Evolutionary conservation across 129 eudicot genomes (phyloP), one percentile per base, ranked within the genome.

Genomic region (Artemisia argyi): DNA sequence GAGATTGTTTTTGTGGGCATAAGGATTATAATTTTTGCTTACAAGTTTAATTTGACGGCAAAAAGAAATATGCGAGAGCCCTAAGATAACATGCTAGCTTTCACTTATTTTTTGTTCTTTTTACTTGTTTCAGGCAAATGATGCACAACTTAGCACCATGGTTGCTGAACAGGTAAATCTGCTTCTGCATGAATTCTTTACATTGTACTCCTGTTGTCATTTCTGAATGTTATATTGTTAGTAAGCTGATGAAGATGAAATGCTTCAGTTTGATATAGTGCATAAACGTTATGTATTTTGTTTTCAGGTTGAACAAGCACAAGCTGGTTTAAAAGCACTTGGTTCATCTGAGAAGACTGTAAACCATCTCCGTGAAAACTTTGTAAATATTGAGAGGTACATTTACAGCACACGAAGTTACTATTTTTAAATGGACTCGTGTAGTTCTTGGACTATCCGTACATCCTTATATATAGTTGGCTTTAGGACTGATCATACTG

Each of bases 121-220:
- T 42, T 12, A 15, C 7, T 69, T 44, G 5, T 71, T 58, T 52
- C 89, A 95, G 99, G 99, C 97, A 69, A 95, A 86, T 88, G 99
- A 95, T 81, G 99, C 99, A 70, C 99, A 95, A 72, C 97, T 95
- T 67, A 95, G 99, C 83, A 91, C 99, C 20, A 95, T 91, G 99
- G 99, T 95, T 26, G 96, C 96, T 59, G 99, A 95, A 81, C 99
- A 95, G 99, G 99, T 95, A 83, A 26, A 20, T 39, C 64, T 57
- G 19, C 15, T 39, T 71, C 56, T 74, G 13, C 22, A 46, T 16
- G 47, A 42, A 5, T 0, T 0, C 4, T 39, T 39, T 17, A n/a
- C n/a, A n/a, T 11, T 1, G n/a, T n/a, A n/a, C n/a, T n/a, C n/a
- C n/a, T 61, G 58, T 68, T 63, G 16, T 65, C 20, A 18, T 28